A percentile compares a stretch with the other conserved stretches of the same genome.
Evolutionary conservation across 2,329 filamentous ascomycete species (phyloP).

Genomic region (Cercospora brassicicola): DNA sequence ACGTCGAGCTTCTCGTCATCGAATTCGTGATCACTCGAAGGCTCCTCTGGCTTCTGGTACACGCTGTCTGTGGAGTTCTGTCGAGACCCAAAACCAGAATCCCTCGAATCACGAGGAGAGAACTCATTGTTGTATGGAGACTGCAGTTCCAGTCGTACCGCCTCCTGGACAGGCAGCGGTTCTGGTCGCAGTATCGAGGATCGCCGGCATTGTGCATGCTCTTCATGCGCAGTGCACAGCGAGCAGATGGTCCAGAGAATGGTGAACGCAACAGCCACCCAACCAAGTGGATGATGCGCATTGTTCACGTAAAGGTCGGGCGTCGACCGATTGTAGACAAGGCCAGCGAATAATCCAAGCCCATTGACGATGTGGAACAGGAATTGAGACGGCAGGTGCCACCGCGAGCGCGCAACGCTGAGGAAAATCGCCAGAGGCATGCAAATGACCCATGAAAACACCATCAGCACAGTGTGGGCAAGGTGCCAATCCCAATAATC

Average conservation of each 20-base stretch:
- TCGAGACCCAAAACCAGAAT: conserved; percentile 40
- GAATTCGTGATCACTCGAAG: conserved; percentile 43
- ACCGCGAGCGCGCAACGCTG: conserved; percentile 75
- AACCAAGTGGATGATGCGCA: conserved; percentile 84
- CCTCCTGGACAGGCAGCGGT: conserved; percentile 22
- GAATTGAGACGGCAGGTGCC: conserved; percentile 69
- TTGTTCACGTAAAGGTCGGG: conserved; percentile 86
- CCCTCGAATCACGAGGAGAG: conserved; percentile 43
- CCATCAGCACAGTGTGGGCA: conserved; percentile 70
- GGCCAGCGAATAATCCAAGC: conserved; percentile 64
- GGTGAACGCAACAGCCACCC: conserved; percentile 74
- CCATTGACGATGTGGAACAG: conserved; percentile 47
- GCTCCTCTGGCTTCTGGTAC: conserved; percentile 26
- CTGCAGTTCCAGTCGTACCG: conserved; percentile 36
- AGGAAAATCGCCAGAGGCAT: conserved; percentile 81
- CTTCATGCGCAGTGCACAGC: conserved; percentile 59
- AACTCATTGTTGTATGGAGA: conserved; percentile 28
- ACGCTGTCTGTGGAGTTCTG: conserved; percentile 37
- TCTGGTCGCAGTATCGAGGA: conserved; percentile 11
- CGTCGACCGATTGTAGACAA: conserved; percentile 75
- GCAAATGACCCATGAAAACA: conserved; percentile 69
- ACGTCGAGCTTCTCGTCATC: conserved; percentile 37
- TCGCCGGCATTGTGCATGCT: conserved; percentile 19
- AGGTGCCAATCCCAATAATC: conserved; percentile 60
- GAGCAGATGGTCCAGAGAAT: conserved; percentile 69